phyloP scores from a whole-genome alignment of 257 asterid genomes.

The Solanum pennellii region DNA sequence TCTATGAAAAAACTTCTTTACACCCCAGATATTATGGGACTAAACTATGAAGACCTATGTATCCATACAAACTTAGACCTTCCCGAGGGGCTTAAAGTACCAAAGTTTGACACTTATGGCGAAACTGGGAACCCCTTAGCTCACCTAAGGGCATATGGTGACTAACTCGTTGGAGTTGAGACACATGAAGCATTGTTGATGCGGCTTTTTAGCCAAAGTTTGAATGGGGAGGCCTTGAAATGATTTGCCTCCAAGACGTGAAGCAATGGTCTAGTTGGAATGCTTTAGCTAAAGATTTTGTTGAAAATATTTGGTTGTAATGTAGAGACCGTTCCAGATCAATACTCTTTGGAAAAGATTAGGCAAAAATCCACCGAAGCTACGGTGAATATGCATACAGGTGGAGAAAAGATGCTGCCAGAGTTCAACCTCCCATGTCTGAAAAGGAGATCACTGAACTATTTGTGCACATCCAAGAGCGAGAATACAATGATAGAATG shows the following conservation, averaged over 20 bases:
- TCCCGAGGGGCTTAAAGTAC: neutral
- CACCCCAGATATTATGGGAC: neutral
- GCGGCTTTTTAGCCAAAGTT: too few relatives aligned
- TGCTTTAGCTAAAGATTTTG: too few relatives aligned
- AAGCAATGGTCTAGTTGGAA: neutral
- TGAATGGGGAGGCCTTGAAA: too few relatives aligned
- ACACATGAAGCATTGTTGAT: too few relatives aligned
- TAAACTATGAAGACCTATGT: neutral
- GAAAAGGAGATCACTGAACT: neutral
- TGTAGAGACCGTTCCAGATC: too few relatives aligned
- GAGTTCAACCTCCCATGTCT: neutral
- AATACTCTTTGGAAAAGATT: too few relatives aligned
- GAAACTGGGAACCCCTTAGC: neutral
- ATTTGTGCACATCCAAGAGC: neutral
- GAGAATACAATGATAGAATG: neutral
- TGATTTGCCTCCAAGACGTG: too few relatives aligned
- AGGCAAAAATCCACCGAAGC: neutral
- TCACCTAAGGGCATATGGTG: neutral
- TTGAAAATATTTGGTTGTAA: too few relatives aligned
- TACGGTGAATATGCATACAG: neutral
- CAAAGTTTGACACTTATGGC: neutral
- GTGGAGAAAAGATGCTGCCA: neutral
- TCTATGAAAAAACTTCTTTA: neutral
- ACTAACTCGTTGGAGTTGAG: too few relatives aligned
- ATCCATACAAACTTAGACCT: neutral